Base-by-base conservation (phyloP, 768 basidiomycete genomes). In the Collybia sp. region DNA sequence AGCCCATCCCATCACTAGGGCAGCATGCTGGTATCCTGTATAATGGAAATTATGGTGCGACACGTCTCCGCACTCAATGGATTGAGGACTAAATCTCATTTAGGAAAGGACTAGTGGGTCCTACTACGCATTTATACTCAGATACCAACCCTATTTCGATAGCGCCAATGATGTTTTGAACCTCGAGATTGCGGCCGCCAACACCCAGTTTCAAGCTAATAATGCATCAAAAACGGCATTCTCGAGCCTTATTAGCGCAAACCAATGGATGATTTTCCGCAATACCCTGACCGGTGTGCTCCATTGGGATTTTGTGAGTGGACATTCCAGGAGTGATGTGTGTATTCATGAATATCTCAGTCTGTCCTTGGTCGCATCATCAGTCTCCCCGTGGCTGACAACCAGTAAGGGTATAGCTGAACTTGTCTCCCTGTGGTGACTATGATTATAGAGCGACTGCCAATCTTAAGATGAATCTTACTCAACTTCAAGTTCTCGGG, bases 291-390 rank as follows among this genome's bases (percentile, higher is more conserved):
- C 84, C 2, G 62, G 69, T 4, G 72, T 77, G 9, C 58, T 82
- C 40, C 83, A 86, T 56, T 89, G 83, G 82, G 86, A 89, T 53
- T 78, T 83, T 54, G 83, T 85, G 48, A 59, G 84, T 69, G 2
- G 13, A 25, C 37, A 15, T 15, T n/a, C 8, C n/a, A 33, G 37
- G 53, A 13, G 43, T 49, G 18, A 44, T 32, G 39, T 16, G 71
- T 71, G 1, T 72, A 76, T 46, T 56, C 18, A 51, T 30, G 13
- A 15, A 13, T 25, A 12, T 25, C 8, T 15, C 13, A 55, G 51
- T 53, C 51, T 12, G 75, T 74, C 1, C 58, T 85, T 31, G 80
- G 82, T n/a, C 73, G 85, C 5, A 80, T 86, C 53, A 82, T 88
- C 51, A 75, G 70, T 43, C 85, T 85, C 62, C 81, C 86, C 1